Evolutionary conservation across 2,329 filamentous ascomycete genomes (phyloP).

Genomic region (Xylaria sp.): DNA sequence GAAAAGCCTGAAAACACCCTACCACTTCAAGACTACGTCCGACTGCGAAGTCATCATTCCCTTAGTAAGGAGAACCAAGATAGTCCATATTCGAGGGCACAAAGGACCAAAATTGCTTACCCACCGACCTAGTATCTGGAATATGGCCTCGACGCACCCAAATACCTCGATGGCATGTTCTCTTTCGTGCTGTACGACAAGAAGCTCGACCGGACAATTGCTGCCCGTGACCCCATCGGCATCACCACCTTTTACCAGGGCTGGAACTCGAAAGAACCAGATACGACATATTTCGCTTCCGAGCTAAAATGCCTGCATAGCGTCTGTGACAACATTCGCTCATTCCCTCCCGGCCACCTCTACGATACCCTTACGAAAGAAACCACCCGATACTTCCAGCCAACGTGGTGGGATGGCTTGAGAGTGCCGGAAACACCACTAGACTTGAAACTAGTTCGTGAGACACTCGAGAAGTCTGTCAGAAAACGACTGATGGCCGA

Average conservation of each 20-base stretch:
- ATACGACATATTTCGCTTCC: constrained; percentile 92
- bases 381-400: constrained; percentile 88
- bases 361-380: constrained; percentile 93
- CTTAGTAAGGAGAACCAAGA: constrained; percentile 69
- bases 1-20: constrained; percentile 83
- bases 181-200: constrained; percentile 99
- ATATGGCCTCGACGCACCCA: constrained; percentile 90
- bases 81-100: not conserved
- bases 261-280: constrained; percentile 83
- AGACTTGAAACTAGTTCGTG: constrained; percentile 83
- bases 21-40: constrained; percentile 98
- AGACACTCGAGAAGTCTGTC: constrained; percentile 87
- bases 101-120: constrained; percentile 25
- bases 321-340: constrained; percentile 93
- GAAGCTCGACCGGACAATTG: constrained; percentile 88
- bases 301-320: constrained; percentile 93
- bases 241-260: constrained; percentile 98
- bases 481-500: constrained; percentile 98
- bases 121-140: constrained; percentile 78
- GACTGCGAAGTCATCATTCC: constrained; percentile 99
- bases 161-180: constrained; percentile 98
- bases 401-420: constrained; percentile 87
- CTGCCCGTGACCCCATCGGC: constrained; percentile 94
- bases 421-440: constrained; percentile 82
- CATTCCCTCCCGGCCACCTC: constrained; percentile 94